A percentile compares a stretch with the other conserved stretches of the same genome.
These are phyloP conservation scores for Micromonas pusilla DNA, from an alignment of 139 green algal species.

Conservation along the genomic window DNA sequence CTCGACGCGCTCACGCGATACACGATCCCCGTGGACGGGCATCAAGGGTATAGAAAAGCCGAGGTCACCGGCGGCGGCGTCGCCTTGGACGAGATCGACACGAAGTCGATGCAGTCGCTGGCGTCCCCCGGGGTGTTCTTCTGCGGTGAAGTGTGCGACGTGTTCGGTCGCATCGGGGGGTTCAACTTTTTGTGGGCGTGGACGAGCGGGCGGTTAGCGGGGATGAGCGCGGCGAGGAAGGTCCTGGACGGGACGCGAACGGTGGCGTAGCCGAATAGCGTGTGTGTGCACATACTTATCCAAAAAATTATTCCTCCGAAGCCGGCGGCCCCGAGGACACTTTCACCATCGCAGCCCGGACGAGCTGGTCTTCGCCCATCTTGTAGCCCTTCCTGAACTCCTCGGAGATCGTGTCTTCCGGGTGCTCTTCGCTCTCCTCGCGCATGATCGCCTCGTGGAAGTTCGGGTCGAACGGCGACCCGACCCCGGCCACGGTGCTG, in stretches of 20 bases:
- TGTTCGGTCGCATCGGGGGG: constrained; percentile 82
- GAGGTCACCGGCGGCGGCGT: constrained; percentile 82
- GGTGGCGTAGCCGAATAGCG: neutral
- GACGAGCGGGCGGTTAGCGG: constrained; percentile 62
- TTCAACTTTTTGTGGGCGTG: constrained; percentile 94
- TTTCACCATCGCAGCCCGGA: constrained; percentile 96
- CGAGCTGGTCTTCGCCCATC: constrained; percentile 64
- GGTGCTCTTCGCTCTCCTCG: constrained; percentile 36
- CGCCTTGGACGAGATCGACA: constrained; percentile 62
- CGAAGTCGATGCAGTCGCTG: constrained; percentile 58
- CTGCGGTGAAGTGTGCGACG: constrained; percentile 79
- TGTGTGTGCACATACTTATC: neutral
- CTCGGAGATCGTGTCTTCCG: constrained; percentile 39
- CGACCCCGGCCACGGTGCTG: constrained; percentile 66
- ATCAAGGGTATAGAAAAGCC: constrained; percentile 34
- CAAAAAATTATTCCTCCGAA: neutral
- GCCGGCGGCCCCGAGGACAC: constrained; percentile 44
- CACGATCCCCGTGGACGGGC: constrained; percentile 9
- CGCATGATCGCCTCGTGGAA: constrained; percentile 94
- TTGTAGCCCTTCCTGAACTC: constrained; percentile 94
- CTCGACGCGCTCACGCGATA: constrained; percentile 37
- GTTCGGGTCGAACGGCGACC: constrained; percentile 84
- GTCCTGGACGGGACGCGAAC: neutral
- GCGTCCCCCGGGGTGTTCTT: constrained; percentile 54
- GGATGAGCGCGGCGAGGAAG: constrained; percentile 44